These are phyloP conservation scores for Stemphylium lycopersici DNA, from an alignment of 2,329 filamentous ascomycete genomes.

Conservation along the genomic window DNA sequence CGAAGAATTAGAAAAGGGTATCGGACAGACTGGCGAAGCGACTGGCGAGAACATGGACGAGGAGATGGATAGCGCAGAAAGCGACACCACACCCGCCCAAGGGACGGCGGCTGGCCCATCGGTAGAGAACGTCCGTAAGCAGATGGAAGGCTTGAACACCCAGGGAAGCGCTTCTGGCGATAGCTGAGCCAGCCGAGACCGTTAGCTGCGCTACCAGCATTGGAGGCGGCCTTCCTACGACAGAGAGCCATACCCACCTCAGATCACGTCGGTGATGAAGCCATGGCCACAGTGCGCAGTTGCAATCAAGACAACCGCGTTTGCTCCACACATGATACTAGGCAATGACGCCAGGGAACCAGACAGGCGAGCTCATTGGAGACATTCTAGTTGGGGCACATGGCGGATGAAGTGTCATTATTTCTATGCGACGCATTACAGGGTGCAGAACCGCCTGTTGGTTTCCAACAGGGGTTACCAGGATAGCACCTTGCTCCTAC, in stretches of 20 bases:
- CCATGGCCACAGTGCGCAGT: slow-evolving; percentile 24
- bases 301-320: slow-evolving; percentile 6
- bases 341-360: not conserved
- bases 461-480: slow-evolving; percentile 1
- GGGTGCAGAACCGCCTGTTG: slow-evolving; percentile 1
- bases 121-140: slow-evolving; percentile 40
- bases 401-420: slow-evolving; percentile 7
- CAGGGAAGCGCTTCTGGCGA: slow-evolving; percentile 25
- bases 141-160: slow-evolving; percentile 42
- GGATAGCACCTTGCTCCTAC: slow-evolving; percentile 1
- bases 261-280: slow-evolving; percentile 16
- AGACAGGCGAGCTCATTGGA: not conserved
- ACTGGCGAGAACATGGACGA: slow-evolving; percentile 33
- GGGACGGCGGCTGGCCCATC: slow-evolving; percentile 15
- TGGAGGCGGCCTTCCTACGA: slow-evolving; percentile 26
- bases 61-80: slow-evolving; percentile 18
- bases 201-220: slow-evolving; percentile 28
- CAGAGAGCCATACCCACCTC: slow-evolving; percentile 19
- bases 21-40: slow-evolving; percentile 46
- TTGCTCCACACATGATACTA: not conserved
- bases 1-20: slow-evolving; percentile 49
- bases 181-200: slow-evolving; percentile 28
- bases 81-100: slow-evolving; percentile 7
- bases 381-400: not conserved
- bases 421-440: slow-evolving; percentile 8